Conservation (phyloP, 495 filamentous ascomycete species). For the Poronia punctata region DNA sequence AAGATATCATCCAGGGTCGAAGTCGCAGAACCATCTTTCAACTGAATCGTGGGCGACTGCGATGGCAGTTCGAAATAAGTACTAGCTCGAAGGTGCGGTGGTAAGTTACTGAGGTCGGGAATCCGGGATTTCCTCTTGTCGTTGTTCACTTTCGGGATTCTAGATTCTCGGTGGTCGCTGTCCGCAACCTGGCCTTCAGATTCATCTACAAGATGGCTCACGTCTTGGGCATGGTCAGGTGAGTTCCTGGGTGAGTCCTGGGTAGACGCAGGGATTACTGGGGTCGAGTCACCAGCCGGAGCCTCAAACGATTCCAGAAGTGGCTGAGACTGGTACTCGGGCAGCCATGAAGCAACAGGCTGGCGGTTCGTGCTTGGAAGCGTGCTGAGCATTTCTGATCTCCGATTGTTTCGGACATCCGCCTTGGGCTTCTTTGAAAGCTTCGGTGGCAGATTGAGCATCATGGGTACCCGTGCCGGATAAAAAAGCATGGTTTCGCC, state of each 20-base stretch:
- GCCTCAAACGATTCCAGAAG: slow-evolving; percentile 25
- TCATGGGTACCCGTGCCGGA: slow-evolving; percentile 86
- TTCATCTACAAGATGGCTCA: slow-evolving; percentile 3
- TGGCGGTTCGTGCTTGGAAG: slow-evolving; percentile 30
- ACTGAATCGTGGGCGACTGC: slow-evolving; percentile 47
- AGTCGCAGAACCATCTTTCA: slow-evolving; percentile 76
- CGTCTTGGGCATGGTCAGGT: slow-evolving; percentile 4
- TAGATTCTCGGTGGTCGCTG: slow-evolving; percentile 10
- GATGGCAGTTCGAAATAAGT: slow-evolving; percentile 78
- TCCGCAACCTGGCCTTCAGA: slow-evolving; percentile 9
- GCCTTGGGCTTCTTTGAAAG: slow-evolving; percentile 67
- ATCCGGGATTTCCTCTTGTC: slow-evolving; percentile 33
- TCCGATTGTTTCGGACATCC: slow-evolving; percentile 55
- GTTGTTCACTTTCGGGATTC: slow-evolving; percentile 20
- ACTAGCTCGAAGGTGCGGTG: slow-evolving; percentile 83
- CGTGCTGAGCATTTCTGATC: slow-evolving; percentile 52
- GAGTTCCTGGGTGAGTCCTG: not conserved
- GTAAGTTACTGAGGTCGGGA: slow-evolving; percentile 49
- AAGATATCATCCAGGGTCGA: slow-evolving; percentile 88
- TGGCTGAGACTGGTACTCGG: slow-evolving; percentile 30
- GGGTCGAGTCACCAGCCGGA: slow-evolving; percentile 6
- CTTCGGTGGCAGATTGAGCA: slow-evolving; percentile 85
- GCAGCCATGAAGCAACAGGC: slow-evolving; percentile 37
- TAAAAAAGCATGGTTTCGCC: slow-evolving; percentile 86
- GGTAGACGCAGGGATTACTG: not conserved